phyloP scores from a whole-genome alignment of 345 rosid species.

The Eucalyptus microcorys region DNA sequence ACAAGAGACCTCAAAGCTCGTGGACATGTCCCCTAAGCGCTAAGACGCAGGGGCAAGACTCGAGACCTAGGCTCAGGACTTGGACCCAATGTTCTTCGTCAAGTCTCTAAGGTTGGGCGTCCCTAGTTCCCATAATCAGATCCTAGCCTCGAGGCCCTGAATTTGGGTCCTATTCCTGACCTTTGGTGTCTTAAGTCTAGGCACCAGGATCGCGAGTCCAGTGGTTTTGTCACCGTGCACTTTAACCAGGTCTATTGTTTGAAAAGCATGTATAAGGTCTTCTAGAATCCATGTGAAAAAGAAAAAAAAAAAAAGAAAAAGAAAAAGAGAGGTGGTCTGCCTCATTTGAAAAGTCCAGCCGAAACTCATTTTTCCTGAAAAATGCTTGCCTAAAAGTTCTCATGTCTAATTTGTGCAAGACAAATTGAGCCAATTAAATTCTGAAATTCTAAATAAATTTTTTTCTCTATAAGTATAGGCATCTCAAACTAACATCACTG shows the following conservation, averaged over 20 bases:
- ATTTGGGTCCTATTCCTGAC: not conserved
- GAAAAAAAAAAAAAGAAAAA: too few species aligned
- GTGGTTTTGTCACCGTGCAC: fast-evolving
- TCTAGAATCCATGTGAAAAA: not conserved
- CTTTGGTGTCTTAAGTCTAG: not conserved
- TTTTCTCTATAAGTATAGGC: not conserved
- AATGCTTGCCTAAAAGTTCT: not conserved
- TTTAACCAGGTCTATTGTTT: not conserved
- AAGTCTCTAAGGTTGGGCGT: not conserved
- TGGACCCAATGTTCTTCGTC: not conserved
- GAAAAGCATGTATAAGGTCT: not conserved
- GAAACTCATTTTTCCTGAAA: not conserved
- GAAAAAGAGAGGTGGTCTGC: not conserved
- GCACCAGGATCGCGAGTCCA: not conserved
- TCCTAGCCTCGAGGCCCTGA: not conserved
- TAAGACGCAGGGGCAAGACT: not conserved
- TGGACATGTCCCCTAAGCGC: not conserved
- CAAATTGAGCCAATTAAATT: not conserved
- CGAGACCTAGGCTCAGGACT: not conserved
- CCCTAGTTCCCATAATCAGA: not conserved
- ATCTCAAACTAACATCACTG: not conserved
- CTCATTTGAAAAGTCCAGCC: not conserved
- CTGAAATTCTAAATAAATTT: not conserved
- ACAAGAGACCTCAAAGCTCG: not conserved
- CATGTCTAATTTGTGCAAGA: not conserved